A percentile compares a stretch with the other conserved stretches of the same genome.
These are phyloP conservation scores for Chrysanthemum lavandulifolium DNA, from an alignment of 129 eudicot genomes.

Conservation along the genomic window DNA sequence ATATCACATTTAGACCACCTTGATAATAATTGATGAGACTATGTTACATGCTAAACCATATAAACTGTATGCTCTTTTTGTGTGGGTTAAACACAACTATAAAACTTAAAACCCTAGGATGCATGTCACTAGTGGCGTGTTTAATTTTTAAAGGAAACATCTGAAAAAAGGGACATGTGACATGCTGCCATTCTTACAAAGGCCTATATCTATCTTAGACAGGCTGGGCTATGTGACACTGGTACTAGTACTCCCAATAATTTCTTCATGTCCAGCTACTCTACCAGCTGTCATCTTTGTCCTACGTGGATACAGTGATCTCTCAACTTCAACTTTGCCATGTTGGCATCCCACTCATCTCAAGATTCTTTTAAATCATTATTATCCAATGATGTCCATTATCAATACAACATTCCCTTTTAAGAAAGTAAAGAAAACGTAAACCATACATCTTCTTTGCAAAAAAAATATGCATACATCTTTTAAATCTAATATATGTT, in stretches of 20 bases:
- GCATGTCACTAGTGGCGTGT: background rate
- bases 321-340: conserved; percentile 24
- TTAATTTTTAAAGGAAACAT: background rate
- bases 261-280: conserved; percentile 22
- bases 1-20: too few species aligned
- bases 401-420: background rate
- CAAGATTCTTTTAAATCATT: background rate
- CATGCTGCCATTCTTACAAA: conserved; percentile 16
- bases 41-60: background rate
- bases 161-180: conserved; percentile 27
- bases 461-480: background rate
- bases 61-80: background rate
- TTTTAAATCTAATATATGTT: too few species aligned
- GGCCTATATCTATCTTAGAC: conserved; percentile 27
- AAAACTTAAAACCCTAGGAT: background rate
- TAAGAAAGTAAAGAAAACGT: background rate
- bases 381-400: background rate
- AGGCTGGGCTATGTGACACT: conserved; percentile 23
- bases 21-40: too few species aligned
- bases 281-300: conserved; percentile 32
- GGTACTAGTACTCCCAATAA: conserved; percentile 20
- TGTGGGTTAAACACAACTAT: background rate
- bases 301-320: conserved; percentile 37
- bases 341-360: conserved; percentile 16
- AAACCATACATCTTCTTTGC: background rate